Conservation (phyloP, 2,329 filamentous ascomycete genomes). For the Colletotrichum tanaceti region DNA sequence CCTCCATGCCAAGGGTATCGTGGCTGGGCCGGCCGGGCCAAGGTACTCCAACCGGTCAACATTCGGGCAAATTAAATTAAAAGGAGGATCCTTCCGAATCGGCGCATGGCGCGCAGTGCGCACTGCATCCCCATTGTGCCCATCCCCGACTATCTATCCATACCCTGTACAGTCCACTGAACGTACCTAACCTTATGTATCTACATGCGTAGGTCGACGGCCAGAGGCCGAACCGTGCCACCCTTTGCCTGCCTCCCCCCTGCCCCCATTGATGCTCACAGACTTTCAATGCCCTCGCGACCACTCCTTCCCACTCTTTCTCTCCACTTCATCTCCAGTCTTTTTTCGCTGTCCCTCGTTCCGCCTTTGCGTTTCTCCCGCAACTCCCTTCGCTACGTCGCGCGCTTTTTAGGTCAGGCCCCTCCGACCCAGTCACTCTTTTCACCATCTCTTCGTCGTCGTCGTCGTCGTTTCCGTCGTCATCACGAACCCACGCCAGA, state of each 20-base stretch:
- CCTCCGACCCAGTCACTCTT: conserved; percentile 37
- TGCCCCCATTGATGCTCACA: not conserved
- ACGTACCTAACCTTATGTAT: too few relatives aligned
- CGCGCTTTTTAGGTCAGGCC: conserved; percentile 36
- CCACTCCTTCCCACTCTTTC: conserved; percentile 32
- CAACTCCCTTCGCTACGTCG: conserved; percentile 28
- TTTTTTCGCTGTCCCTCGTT: conserved; percentile 38
- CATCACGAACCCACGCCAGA: conserved; percentile 22
- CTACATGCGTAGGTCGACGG: too few relatives aligned
- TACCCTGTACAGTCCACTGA: not conserved
- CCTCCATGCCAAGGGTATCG: conserved; percentile 24
- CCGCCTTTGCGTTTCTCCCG: conserved; percentile 27
- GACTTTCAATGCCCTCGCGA: conserved; percentile 18
- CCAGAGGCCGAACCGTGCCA: conserved; percentile 26
- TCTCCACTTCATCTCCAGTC: conserved; percentile 39
- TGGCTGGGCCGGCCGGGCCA: conserved; percentile 27
- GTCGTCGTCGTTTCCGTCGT: not conserved
- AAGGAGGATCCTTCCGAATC: conserved; percentile 40
- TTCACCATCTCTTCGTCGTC: conserved; percentile 12
- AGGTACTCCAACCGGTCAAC: conserved; percentile 20
- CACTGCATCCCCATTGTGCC: conserved; percentile 6
- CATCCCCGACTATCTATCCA: not conserved
- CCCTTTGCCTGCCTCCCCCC: conserved; percentile 5
- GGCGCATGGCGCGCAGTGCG: conserved; percentile 25
- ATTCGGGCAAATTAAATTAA: conserved; percentile 39